phyloP scores from a whole-genome alignment of 75 land plant species.

The Selaginella tamariscina region DNA sequence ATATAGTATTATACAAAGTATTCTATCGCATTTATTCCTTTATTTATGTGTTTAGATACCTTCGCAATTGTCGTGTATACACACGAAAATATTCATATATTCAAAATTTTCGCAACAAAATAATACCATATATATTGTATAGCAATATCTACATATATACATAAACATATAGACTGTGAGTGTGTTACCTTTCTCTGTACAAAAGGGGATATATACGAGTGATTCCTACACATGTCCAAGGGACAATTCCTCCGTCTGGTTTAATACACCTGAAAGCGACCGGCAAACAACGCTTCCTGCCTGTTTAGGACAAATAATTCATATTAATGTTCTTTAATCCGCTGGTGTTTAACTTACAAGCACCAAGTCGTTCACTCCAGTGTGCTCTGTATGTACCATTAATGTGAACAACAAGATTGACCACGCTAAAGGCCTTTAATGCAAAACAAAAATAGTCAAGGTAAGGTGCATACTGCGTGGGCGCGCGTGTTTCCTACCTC shows the following conservation, averaged over 20 bases:
- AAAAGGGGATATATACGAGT: conserved; percentile 60
- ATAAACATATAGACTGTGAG: too few species aligned
- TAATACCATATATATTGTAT: too few species aligned
- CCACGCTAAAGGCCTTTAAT: conserved; percentile 35
- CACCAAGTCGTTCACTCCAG: conserved; percentile 66
- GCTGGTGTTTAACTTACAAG: conserved; percentile 34
- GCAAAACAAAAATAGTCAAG: not conserved
- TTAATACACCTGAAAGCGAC: conserved; percentile 69
- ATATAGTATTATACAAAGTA: too few species aligned
- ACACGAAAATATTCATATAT: too few species aligned
- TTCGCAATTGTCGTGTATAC: too few species aligned
- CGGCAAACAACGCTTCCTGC: conserved; percentile 37
- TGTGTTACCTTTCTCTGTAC: conserved; percentile 63
- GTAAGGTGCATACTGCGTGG: not conserved
- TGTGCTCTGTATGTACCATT: conserved; percentile 77
- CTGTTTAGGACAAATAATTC: conserved; percentile 19
- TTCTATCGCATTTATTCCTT: too few species aligned
- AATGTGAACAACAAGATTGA: conserved; percentile 35
- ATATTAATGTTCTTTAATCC: not conserved
- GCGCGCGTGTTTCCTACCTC: too few species aligned
- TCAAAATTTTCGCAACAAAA: too few species aligned
- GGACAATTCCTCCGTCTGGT: conserved; percentile 52
- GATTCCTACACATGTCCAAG: conserved; percentile 48
- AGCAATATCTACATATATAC: too few species aligned
- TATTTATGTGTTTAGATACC: too few species aligned